Evolutionary conservation across 495 filamentous ascomycete species (phyloP), one percentile per base, ranked within the genome.

Genomic region (Lentithecium fluviatile): DNA sequence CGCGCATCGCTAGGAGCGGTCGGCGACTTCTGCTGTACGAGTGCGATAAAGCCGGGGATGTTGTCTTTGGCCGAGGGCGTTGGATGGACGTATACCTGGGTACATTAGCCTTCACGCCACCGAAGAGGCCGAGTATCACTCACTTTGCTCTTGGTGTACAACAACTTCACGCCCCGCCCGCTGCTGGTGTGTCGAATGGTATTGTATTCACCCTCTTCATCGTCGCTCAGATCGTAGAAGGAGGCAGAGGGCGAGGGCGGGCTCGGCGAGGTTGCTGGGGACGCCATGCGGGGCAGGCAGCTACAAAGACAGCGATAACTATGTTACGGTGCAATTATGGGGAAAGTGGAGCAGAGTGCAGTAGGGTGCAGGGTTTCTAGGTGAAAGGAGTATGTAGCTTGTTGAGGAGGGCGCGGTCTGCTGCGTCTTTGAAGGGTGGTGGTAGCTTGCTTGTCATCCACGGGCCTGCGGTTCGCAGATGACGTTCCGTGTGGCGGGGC

Each of bases 141-240:
- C 64, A 86, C 90, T 79, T 98, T 98, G 85, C 91, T 96, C 75
- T 98, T 98, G 23, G 91, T 91, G 68, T 86, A 97, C 24, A 98
- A 77, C n/a, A 98, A 78, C 77, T 97, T 98, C 42, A 98, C 95
- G 6, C 94, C 93, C 59, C 85, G 83, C 1, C 89, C 87, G 1
- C 87, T 84, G 53, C 78, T 82, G 13, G 85, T 85, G 71, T 95
- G 90, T 10, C 90, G 90, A 73, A 98, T 94, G 21, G 92, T 97
- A 71, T 92, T 89, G 75, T 98, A 98, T 64, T 91, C 94, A 64
- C 85, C 86, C 74, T 98, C 95, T 46, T 96, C 91, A 62, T 95
- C 91, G 75, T 98, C 94, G 73, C 91, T 96, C 78, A 97, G 80
- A 68, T 92, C 94, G 81, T 96, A 97, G 79, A 91, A 95, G 62